phyloP scores from a whole-genome alignment of 1,139 yeast genomes.

The Scheffersomyces cryptocercus region DNA sequence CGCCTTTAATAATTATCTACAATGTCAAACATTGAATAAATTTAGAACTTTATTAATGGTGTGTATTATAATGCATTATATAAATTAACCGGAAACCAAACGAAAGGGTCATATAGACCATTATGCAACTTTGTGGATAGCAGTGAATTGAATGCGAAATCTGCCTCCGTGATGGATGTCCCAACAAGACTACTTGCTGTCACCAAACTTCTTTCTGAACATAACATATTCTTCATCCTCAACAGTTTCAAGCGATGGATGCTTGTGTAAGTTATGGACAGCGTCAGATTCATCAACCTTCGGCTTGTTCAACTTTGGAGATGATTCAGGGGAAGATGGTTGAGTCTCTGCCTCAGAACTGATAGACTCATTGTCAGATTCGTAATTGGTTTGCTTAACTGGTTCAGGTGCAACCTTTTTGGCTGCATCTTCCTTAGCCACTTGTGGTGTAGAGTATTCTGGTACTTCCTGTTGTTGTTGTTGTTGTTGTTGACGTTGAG shows the following conservation, averaged over 20 bases:
- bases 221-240: conserved; percentile 48
- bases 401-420: background rate
- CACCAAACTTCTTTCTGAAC: conserved; percentile 41
- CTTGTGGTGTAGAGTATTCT: no score
- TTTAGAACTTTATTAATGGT: no score
- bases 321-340: conserved; percentile 10
- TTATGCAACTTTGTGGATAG: no score
- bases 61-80: no score
- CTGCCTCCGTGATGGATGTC: no score
- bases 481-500: background rate
- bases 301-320: background rate
- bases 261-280: conserved; percentile 12
- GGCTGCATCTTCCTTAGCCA: no score
- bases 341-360: conserved; percentile 23
- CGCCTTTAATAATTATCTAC: no score
- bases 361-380: conserved; percentile 24
- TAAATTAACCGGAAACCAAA: no score
- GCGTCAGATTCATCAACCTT: conserved; percentile 10
- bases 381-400: conserved; percentile 1
- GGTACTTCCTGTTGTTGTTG: no score
- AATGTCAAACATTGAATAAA: no score
- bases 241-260: conserved; percentile 42
- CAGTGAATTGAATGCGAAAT: no score
- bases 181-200: background rate
- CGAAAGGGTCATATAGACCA: no score